Conservation (phyloP, 176 grass and related monocot genomes). For the Oryza rufipogon region DNA sequence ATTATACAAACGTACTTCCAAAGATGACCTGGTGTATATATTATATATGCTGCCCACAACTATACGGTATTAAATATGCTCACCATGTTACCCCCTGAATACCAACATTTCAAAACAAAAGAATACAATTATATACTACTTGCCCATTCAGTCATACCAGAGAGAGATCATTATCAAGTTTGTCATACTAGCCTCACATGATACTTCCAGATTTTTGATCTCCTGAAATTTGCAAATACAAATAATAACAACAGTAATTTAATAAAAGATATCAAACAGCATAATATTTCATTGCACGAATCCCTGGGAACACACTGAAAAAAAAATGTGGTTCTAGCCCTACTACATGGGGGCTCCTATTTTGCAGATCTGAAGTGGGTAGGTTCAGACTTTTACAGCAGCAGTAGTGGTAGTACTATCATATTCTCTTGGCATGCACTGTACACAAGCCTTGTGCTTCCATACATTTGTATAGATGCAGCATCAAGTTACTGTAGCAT, state of each 20-base stretch:
- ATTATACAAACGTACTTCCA: conserved; percentile 17
- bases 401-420: conserved; percentile 20
- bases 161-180: neutral
- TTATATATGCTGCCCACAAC: conserved; percentile 19
- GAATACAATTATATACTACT: neutral
- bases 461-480: neutral
- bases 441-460: neutral
- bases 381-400: neutral
- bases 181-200: neutral
- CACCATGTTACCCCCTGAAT: conserved; percentile 36
- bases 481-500: conserved; percentile 22
- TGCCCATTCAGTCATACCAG: neutral
- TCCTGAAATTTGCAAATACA: neutral
- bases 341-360: neutral
- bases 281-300: neutral
- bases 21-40: conserved; percentile 19
- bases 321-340: conserved; percentile 26
- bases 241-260: neutral
- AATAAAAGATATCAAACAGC: neutral
- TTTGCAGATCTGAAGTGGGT: conserved; percentile 28
- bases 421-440: conserved; percentile 33
- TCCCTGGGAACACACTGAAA: neutral
- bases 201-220: neutral
- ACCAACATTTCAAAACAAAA: conserved; percentile 35
- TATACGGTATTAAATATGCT: conserved; percentile 10